Evolutionary conservation across 345 rosid genomes (phyloP).

Genomic region (Luvunga scandens): DNA sequence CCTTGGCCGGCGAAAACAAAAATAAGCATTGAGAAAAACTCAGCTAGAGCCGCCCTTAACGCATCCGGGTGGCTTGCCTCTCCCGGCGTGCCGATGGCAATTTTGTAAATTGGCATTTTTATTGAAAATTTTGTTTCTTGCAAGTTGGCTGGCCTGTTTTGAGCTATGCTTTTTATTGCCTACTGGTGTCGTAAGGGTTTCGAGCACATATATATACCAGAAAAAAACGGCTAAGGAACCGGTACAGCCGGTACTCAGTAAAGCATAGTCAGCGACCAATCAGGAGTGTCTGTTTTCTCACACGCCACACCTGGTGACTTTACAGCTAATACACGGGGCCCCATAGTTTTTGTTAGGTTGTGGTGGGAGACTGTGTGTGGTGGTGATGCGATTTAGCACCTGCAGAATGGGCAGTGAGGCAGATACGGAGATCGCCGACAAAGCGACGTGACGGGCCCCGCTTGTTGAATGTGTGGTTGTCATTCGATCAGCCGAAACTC

Average conservation of each 20-base stretch:
- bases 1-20: constrained; percentile 90
- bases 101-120: constrained; percentile 58
- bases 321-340: constrained; percentile 10
- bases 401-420: neutral
- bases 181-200: neutral
- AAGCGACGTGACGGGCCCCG: constrained; percentile 20
- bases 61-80: constrained; percentile 73
- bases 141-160: neutral
- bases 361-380: constrained; percentile 7
- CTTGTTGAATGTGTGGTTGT: constrained; percentile 9
- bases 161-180: neutral
- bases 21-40: constrained; percentile 74
- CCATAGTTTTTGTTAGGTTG: neutral
- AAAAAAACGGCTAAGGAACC: constrained; percentile 32
- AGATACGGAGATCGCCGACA: constrained; percentile 21
- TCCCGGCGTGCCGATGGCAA: constrained; percentile 55
- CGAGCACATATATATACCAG: constrained; percentile 6
- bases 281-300: neutral
- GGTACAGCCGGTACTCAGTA: constrained; percentile 25
- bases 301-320: constrained; percentile 18
- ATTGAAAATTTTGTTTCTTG: neutral
- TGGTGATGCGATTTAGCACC: neutral
- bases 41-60: constrained; percentile 60
- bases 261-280: neutral
- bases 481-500: constrained; percentile 1